Evolutionary conservation across 2,329 filamentous ascomycete species (phyloP), one percentile per base, ranked within the genome.

Genomic region (Xylariaceae sp.): DNA sequence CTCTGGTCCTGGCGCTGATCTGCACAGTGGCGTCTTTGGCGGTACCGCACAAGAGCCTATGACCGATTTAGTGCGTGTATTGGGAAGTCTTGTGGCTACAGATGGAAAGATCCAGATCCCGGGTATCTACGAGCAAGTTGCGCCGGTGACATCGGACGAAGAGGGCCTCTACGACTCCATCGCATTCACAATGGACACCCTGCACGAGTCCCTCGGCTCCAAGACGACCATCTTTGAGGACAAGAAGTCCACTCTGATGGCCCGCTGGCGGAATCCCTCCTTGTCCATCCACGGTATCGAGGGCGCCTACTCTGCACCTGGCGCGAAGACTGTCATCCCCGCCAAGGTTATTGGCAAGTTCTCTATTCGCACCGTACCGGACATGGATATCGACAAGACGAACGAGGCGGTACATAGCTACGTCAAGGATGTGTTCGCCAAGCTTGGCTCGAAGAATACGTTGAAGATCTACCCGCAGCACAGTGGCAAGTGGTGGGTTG

Each of bases 291-390:
- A 99, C 75, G 94, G 94, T 53, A 75, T 99, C 58, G 94, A 99
- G 73, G 94, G 94, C 52, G 94, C 90, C 45, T 99, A 95, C 76
- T 92, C 88, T 40, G 86, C 88, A 2, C 87, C 91, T 6, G 94
- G 94, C 42, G 94, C 91, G 49, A 99, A 99, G 82, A 99, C 94
- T 1, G 94, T 99, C 63, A 99, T 99, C 62, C 94, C 94, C 3
- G 92, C 94, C 65, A 96, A 96, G 78, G 94, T 99, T 50, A 88
- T 86, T 64, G 94, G 94, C 73, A 99, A 99, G 76, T 99, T 99
- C 78, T 95, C 89, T 44, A 96, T 99, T 73, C 86, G 94, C 60
- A 97, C 91, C 33, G 94, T 99, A 18, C 94, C 94, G 46, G 83
- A 99, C 75, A 99, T 99, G 94, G 88, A 96, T 68, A 90, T 90